Evolutionary conservation across 148 eudicot genomes (phyloP).

Genomic region (Salicornia ramosissima): DNA sequence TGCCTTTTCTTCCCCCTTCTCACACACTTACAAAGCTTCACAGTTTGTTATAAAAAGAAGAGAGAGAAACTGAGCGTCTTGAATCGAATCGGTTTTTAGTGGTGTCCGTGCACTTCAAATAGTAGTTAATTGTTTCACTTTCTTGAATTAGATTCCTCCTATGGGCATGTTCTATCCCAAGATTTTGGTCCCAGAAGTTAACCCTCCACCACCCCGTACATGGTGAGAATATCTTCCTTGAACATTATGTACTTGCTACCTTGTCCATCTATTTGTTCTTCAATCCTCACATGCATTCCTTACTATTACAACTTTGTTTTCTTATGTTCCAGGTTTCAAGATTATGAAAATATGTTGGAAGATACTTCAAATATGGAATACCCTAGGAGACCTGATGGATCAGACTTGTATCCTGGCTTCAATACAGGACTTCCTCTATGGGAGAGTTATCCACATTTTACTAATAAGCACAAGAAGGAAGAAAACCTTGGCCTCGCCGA

Average conservation of each 20-base stretch:
- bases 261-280: neutral
- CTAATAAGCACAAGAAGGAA: constrained; percentile 60
- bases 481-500: constrained; percentile 93
- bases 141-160: constrained; percentile 75
- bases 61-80: neutral
- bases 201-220: constrained; percentile 94
- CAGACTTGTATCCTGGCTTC: constrained; percentile 56
- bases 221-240: constrained; percentile 50
- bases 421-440: constrained; percentile 69
- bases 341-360: constrained; percentile 93
- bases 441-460: constrained; percentile 71
- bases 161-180: constrained; percentile 96
- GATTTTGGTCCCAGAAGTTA: constrained; percentile 92
- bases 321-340: constrained; percentile 61
- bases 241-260: constrained; percentile 4
- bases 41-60: neutral
- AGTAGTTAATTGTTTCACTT: constrained; percentile 12
- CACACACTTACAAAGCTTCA: neutral
- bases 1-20: constrained; percentile 2
- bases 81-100: neutral
- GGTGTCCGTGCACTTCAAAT: too few relatives aligned
- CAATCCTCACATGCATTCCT: constrained; percentile 5
- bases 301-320: constrained; percentile 6
- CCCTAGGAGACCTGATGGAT: constrained; percentile 64
- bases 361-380: constrained; percentile 73